Conservation (phyloP, 345 rosid species). For the Gossypium herbaceum region DNA sequence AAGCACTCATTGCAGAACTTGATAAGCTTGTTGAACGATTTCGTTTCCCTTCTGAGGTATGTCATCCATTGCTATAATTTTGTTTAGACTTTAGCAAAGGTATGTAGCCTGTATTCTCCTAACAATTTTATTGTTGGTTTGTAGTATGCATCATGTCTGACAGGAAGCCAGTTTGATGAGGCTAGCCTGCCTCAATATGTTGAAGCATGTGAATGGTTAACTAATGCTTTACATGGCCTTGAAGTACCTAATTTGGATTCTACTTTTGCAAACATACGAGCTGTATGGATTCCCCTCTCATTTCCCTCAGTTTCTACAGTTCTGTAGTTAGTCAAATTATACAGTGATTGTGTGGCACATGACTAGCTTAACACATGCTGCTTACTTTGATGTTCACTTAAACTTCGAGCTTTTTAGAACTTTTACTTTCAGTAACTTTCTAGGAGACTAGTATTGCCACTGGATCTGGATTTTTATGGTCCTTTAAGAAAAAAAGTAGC, state of each 20-base stretch:
- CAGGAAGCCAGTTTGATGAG: conserved; percentile 92
- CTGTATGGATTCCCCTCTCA: conserved; percentile 47
- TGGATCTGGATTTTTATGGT: background rate
- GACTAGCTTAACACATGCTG: background rate
- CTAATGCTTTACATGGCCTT: conserved; percentile 69
- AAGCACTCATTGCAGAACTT: conserved; percentile 84
- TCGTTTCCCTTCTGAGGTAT: conserved; percentile 84
- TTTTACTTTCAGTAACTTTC: conserved; percentile 1
- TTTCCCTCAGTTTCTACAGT: conserved; percentile 1
- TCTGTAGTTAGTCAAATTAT: conserved; percentile 9
- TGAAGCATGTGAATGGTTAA: conserved; percentile 98
- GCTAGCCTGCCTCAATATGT: conserved; percentile 78
- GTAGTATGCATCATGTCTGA: conserved; percentile 77
- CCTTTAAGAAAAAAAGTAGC: background rate
- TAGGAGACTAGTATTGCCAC: background rate
- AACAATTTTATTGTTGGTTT: conserved; percentile 33
- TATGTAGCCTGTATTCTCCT: conserved; percentile 8
- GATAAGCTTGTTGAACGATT: conserved; percentile 83
- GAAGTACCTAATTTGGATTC: conserved; percentile 84
- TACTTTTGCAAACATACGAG: conserved; percentile 71
- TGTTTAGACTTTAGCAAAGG: background rate
- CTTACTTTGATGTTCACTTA: background rate
- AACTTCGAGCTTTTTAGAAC: background rate
- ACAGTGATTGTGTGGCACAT: background rate
- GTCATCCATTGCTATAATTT: conserved; percentile 4